Evolutionary conservation across 345 rosid species (phyloP).

Genomic region (Euphorbia peplus): DNA sequence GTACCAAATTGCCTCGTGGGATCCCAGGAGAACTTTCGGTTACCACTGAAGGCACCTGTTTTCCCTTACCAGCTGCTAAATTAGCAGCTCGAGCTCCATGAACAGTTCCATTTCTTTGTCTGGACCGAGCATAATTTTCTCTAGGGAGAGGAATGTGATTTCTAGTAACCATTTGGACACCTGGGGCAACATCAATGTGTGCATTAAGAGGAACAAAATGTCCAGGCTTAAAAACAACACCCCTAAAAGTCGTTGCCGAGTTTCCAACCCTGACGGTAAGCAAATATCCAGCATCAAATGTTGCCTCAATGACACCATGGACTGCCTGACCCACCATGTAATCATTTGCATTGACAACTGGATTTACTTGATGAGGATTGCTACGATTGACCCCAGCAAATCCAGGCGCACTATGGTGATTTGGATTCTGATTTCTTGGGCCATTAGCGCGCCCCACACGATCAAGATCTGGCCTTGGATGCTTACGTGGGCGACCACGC

Average conservation of each 20-base stretch:
- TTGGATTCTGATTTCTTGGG: constrained; percentile 25
- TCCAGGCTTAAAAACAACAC: constrained; percentile 82
- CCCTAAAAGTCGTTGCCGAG: constrained; percentile 56
- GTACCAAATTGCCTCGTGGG: constrained; percentile 44
- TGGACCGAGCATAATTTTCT: constrained; percentile 27
- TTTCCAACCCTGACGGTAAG: constrained; percentile 62
- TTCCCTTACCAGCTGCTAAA: constrained; percentile 22
- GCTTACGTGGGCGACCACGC: constrained; percentile 87
- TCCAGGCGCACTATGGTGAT: constrained; percentile 32
- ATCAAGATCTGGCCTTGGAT: constrained; percentile 32
- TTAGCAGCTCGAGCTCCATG: constrained; percentile 21
- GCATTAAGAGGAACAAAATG: constrained; percentile 50
- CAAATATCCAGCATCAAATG: constrained; percentile 78
- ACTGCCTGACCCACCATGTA: constrained; percentile 65
- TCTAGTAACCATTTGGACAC: constrained; percentile 65
- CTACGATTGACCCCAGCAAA: constrained; percentile 29
- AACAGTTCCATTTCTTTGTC: constrained; percentile 26
- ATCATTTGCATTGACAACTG: constrained; percentile 29
- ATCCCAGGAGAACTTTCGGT: constrained; percentile 32
- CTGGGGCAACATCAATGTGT: constrained; percentile 73
- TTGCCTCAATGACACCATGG: constrained; percentile 66
- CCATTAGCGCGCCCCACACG: constrained; percentile 20
- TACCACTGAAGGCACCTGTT: constrained; percentile 12
- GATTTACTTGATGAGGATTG: constrained; percentile 32
- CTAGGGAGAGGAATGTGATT: constrained; percentile 49